Percentiles rank a stretch among this genome's conserved stretches.
phyloP scores from a whole-genome alignment of 1,284 basidiomycete genomes.

The Tylopilus orsonianus region DNA sequence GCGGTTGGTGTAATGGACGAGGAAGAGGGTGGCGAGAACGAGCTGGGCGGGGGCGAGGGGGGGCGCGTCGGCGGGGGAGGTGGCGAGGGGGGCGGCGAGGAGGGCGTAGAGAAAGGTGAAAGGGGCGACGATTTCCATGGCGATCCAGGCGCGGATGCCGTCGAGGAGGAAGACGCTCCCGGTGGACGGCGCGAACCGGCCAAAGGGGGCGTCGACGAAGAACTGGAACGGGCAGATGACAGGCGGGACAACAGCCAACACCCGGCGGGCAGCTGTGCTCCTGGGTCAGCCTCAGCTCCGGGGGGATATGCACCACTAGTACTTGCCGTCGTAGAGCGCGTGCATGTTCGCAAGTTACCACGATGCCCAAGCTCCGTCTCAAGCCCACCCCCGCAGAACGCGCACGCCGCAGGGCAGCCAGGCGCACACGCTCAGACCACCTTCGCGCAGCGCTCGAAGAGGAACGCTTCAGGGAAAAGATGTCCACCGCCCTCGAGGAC shows the following conservation, averaged over 20 bases:
- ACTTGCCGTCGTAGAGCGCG: constrained; percentile 30
- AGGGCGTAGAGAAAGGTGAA: constrained; percentile 53
- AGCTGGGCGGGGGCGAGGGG: constrained; percentile 44
- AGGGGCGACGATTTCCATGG: constrained; percentile 85
- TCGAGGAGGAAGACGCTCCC: constrained; percentile 52
- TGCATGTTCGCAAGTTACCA: constrained; percentile 21
- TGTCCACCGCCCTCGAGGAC: constrained; percentile 67
- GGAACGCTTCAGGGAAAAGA: constrained; percentile 62
- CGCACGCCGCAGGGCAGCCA: constrained; percentile 44
- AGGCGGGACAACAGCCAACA: constrained; percentile 22
- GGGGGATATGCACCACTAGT: background rate
- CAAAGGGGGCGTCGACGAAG: constrained; percentile 70
- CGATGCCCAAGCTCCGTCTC: constrained; percentile 63
- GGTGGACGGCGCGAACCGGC: constrained; percentile 61
- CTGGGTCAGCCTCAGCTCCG: background rate
- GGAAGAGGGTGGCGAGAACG: constrained; percentile 60
- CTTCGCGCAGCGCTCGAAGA: constrained; percentile 66
- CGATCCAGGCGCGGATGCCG: constrained; percentile 73
- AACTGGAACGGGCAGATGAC: constrained; percentile 34
- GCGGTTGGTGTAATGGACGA: constrained; percentile 84
- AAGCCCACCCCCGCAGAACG: constrained; percentile 71
- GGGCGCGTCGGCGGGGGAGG: constrained; percentile 27
- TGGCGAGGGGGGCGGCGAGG: constrained; percentile 46
- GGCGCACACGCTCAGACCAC: constrained; percentile 35
- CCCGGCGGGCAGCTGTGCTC: constrained; percentile 34